Evolutionary conservation across 2,329 filamentous ascomycete species (phyloP), one percentile per base, ranked within the genome.

Genomic region (Fusarium sp.): DNA sequence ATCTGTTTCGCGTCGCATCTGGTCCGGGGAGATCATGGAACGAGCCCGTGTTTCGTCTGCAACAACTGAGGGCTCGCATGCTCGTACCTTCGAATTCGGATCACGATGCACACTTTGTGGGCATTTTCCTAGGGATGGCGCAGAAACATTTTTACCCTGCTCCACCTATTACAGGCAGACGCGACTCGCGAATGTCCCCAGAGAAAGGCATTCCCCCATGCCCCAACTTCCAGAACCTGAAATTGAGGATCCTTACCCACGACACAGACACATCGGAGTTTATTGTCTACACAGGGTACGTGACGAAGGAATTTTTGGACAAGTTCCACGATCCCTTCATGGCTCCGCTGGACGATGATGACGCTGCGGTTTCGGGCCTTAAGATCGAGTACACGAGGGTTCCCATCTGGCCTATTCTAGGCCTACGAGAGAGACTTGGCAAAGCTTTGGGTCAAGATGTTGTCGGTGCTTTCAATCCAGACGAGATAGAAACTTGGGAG

Each of bases 101-200:
- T 49, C 83, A 86, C 47, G 87, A 89, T 69, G 79, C 84, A 1
- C 84, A 86, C 58, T 79, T 88, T 36, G 78, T 86, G 7, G 85
- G 82, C 21, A 80, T 84, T 43, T 84, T 89, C 58, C 69, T 89
- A 14, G 84, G 84, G 46, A 86, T 89, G 84, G 87, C 87, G 9
- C 87, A 89, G 69, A 80, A 81, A 10, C 81, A 85, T 46, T 86
- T 86, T 58, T 88, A 89, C 71, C 67, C 65, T 11, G 34, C 42
- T 19, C 76, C 74, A 17, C 33, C 62, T 19, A 43, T 65, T 15
- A 67, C 67, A 1, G 60, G 62, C 11, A 68, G 71, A 26, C 72
- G 71, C 53, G 73, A 76, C 14, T 75, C 76, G 4, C 74, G 73
- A 24, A 76, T 75, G 55, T 75, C 74, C 1, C 44, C 62, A 5